Conservation (phyloP, 2,329 filamentous ascomycete genomes). For the Colletotrichum lini region DNA sequence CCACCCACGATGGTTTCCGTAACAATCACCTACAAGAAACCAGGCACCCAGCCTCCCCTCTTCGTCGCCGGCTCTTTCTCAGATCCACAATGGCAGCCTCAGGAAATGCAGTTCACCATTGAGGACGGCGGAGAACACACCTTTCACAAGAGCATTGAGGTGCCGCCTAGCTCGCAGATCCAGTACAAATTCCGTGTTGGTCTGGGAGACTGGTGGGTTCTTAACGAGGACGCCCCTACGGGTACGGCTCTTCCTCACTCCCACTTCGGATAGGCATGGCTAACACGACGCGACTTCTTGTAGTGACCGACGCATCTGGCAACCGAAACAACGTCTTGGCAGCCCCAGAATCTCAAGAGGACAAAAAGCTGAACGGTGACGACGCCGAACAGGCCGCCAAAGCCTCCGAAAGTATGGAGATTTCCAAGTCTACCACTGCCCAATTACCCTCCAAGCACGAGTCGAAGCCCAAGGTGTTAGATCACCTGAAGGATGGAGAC, state of each 20-base stretch:
- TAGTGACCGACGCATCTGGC: slow-evolving; percentile 59
- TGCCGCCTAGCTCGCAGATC: slow-evolving; percentile 71
- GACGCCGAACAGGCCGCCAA: slow-evolving; percentile 10
- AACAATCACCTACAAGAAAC: slow-evolving; percentile 73
- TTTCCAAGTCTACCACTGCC: slow-evolving; percentile 3
- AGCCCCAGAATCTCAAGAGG: slow-evolving; percentile 42
- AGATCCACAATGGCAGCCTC: slow-evolving; percentile 74
- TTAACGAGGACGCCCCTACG: slow-evolving; percentile 74
- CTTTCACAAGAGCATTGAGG: slow-evolving; percentile 71
- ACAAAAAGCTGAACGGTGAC: slow-evolving; percentile 18
- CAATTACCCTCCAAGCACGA: slow-evolving; percentile 44
- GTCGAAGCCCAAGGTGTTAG: slow-evolving; percentile 20
- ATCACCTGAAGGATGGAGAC: slow-evolving; percentile 46
- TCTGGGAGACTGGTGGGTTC: slow-evolving; percentile 77
- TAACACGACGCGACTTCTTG: slow-evolving; percentile 18
- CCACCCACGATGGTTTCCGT: slow-evolving; percentile 54
- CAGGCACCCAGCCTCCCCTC: slow-evolving; percentile 75
- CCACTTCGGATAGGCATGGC: slow-evolving; percentile 3
- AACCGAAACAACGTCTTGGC: slow-evolving; percentile 65
- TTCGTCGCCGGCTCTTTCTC: slow-evolving; percentile 80
- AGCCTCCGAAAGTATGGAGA: slow-evolving; percentile 19
- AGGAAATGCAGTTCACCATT: slow-evolving; percentile 73
- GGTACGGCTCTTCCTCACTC: slow-evolving; percentile 58
- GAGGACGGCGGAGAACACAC: slow-evolving; percentile 67
- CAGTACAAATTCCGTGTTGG: slow-evolving; percentile 84